Evolutionary conservation across 2,329 filamentous ascomycete genomes (phyloP).

Genomic region (Cercospora brassicicola): DNA sequence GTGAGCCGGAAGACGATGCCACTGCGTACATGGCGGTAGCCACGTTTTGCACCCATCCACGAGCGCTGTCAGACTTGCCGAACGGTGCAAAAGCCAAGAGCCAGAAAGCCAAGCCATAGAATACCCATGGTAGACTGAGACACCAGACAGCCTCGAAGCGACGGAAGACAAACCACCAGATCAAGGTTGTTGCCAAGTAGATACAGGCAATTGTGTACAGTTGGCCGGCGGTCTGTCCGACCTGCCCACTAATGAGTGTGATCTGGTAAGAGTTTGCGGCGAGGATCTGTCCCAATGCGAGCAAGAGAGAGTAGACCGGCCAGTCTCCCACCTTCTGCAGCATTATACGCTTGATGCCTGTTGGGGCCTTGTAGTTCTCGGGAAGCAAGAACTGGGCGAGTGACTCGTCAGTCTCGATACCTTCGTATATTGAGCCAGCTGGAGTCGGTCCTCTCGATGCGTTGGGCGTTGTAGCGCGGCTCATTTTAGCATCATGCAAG

Average conservation of each 20-base stretch:
- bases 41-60: conserved; percentile 60
- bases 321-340: conserved; percentile 61
- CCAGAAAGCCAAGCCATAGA: conserved; percentile 64
- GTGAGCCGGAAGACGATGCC: conserved; percentile 62
- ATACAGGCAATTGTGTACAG: conserved; percentile 62
- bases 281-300: conserved; percentile 63
- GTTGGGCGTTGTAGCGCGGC: conserved; percentile 44
- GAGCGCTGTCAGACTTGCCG: conserved; percentile 41
- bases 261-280: conserved; percentile 68
- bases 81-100: conserved; percentile 65
- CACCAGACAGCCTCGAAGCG: conserved; percentile 57
- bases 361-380: conserved; percentile 58
- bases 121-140: conserved; percentile 61
- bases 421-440: conserved; percentile 46
- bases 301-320: conserved; percentile 63
- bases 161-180: conserved; percentile 66
- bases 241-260: conserved; percentile 64
- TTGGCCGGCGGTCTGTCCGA: conserved; percentile 59
- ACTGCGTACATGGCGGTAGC: conserved; percentile 63
- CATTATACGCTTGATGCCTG: conserved; percentile 57
- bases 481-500: conserved; percentile 60
- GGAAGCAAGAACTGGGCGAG: conserved; percentile 58
- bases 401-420: conserved; percentile 42
- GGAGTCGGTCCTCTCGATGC: conserved; percentile 38
- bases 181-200: conserved; percentile 58